phyloP scores from a whole-genome alignment of 2,329 filamentous ascomycete genomes.

The Pseudogymnoascus sp. region DNA sequence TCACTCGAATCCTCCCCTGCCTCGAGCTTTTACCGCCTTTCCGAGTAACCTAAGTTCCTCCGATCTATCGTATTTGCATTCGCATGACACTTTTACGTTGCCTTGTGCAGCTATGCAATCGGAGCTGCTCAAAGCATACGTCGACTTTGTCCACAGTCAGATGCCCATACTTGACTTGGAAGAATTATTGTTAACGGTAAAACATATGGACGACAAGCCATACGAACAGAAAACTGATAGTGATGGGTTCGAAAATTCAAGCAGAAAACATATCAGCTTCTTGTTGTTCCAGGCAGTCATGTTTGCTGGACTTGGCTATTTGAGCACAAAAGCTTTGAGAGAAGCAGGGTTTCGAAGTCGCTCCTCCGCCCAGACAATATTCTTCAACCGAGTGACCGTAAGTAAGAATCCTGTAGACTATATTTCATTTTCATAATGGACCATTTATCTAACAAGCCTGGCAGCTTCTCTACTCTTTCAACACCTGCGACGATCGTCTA shows the following conservation, averaged over 20 bases:
- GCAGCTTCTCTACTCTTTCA: conserved; percentile 21
- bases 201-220: conserved; percentile 11
- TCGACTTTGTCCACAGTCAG: conserved; percentile 16
- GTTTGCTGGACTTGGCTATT: conserved; percentile 18
- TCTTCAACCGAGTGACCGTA: conserved; percentile 18
- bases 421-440: not conserved
- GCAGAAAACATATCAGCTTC: conserved; percentile 13
- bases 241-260: not conserved
- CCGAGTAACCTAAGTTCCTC: conserved; percentile 9
- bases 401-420: not conserved
- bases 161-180: conserved; percentile 20
- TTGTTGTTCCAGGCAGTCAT: conserved; percentile 22
- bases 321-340: conserved; percentile 12
- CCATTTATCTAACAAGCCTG: not conserved
- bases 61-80: conserved; percentile 15
- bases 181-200: conserved; percentile 14
- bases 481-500: conserved; percentile 17
- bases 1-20: not conserved
- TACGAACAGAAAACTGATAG: not conserved
- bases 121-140: conserved; percentile 18
- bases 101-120: conserved; percentile 15
- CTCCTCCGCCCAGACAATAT: conserved; percentile 13
- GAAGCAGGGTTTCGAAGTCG: conserved; percentile 16
- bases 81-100: conserved; percentile 17
- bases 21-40: conserved; percentile 12